These are phyloP conservation scores for Larix sibirica DNA, from an alignment of 83 land plant species.

Conservation along the genomic window DNA sequence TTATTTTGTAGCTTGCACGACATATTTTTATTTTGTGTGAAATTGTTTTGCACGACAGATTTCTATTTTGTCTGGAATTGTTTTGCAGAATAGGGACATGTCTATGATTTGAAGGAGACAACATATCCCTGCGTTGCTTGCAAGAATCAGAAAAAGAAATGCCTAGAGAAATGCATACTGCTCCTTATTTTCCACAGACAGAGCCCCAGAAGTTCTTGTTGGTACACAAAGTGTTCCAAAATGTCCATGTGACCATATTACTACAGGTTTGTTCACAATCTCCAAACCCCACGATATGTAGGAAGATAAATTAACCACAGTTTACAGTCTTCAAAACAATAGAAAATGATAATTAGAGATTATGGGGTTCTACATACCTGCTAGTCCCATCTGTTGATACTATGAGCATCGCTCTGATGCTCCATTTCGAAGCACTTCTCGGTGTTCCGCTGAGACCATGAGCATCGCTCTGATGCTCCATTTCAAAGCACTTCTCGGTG, in stretches of 20 bases:
- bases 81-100: no score
- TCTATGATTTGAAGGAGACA: neutral
- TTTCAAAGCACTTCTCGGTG: no score
- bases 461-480: no score
- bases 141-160: neutral
- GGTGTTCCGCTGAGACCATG: no score
- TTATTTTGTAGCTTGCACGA: no score
- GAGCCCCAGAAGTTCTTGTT: neutral
- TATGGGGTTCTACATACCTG: slow-evolving; percentile 35
- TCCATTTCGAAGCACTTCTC: no score
- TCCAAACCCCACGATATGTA: neutral
- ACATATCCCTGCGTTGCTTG: neutral
- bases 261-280: neutral
- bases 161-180: slow-evolving; percentile 2
- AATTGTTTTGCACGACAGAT: no score
- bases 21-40: no score
- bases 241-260: neutral
- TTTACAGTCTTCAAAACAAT: no score
- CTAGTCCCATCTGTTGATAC: slow-evolving; percentile 43
- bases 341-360: neutral
- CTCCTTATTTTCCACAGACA: slow-evolving; percentile 4
- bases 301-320: neutral
- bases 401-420: no score
- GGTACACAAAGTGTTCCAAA: neutral
- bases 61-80: no score